Evolutionary conservation across 352 stramenopile species (phyloP), one percentile per base, ranked within the genome.

Genomic region (Thalassiosira hispida): DNA sequence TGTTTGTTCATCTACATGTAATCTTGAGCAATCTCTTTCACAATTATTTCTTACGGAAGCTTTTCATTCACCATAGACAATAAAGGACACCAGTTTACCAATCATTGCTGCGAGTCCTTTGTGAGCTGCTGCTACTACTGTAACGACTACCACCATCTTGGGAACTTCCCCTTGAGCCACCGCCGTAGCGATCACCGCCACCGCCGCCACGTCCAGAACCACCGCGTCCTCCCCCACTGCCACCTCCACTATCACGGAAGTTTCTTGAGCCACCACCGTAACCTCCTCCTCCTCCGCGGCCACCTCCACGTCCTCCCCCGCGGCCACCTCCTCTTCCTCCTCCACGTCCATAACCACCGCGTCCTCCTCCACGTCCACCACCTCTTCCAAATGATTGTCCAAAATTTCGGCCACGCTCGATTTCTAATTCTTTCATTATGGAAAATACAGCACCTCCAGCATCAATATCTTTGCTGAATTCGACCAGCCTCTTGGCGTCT

Each of bases 371-470:
- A 27, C 68, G 27, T 56, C 69, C 23, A 42, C 78, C 65, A 18
- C 84, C 76, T 44, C 75, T 47, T 61, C 80, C 38, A 40, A 51
- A 67, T 9, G 9, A 53, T 49, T 70, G 42, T 67, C 88, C 85
- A 73, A 92, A 92, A 55, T 89, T 81, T 46, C 73, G 57, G 27
- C 69, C 87, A 51, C 90, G 74, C 44, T 91, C 77, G 60, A 94
- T 80, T 80, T 90, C 85, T 20, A 94, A 59, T 67, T 88, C 79
- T 63, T 92, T 80, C 63, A 92, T 69, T 31, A 93, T 83, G 0
- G 40, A 81, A 64, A 94, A 93, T 8, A 76, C 33, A 27, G 78
- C 79, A 63, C 87, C 90, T 20, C 84, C 82, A 29, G 84, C 82
- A 61, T 90, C 84, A 56, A 92, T 79, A 51, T 87, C 77, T 56